Percentiles rank a stretch among this genome's conserved stretches.
phyloP scores from a whole-genome alignment of 768 basidiomycete genomes.

The Neoboletus subvelutipes region DNA sequence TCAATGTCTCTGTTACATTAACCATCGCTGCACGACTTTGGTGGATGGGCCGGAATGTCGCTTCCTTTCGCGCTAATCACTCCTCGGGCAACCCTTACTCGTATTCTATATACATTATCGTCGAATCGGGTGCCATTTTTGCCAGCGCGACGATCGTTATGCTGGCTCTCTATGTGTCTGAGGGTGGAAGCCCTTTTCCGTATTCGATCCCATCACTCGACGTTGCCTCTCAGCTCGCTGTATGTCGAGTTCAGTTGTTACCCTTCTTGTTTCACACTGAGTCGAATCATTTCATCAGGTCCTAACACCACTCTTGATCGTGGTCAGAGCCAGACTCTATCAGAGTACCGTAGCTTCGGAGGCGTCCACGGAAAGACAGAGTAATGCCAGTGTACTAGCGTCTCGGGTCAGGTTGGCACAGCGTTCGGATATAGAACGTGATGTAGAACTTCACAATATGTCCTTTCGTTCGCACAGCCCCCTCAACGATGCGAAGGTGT shows the following conservation, averaged over 20 bases:
- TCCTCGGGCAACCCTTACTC: constrained; percentile 9
- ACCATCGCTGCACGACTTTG: constrained; percentile 23
- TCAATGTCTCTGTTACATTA: constrained; percentile 23
- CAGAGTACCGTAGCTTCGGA: neutral
- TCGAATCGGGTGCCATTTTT: constrained; percentile 24
- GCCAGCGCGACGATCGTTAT: constrained; percentile 17
- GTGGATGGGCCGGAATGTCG: constrained; percentile 15
- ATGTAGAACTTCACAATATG: neutral
- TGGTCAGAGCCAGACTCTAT: constrained; percentile 15
- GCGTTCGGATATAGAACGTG: neutral
- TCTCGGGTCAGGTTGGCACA: neutral
- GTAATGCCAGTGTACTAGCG: neutral
- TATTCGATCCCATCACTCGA: constrained; percentile 17
- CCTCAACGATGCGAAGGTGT: neutral
- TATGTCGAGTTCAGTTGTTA: neutral
- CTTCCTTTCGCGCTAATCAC: constrained; percentile 2
- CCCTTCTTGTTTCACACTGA: neutral
- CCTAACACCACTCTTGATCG: constrained; percentile 19
- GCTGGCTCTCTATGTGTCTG: constrained; percentile 13
- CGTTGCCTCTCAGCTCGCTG: constrained; percentile 19
- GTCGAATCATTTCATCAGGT: constrained; percentile 1
- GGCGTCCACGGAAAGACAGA: neutral
- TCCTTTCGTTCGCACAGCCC: neutral
- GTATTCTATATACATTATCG: constrained; percentile 17
- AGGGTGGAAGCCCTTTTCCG: constrained; percentile 7